Conservation (phyloP, 108 stramenopile species). For the Cyclotella distinguenda region DNA sequence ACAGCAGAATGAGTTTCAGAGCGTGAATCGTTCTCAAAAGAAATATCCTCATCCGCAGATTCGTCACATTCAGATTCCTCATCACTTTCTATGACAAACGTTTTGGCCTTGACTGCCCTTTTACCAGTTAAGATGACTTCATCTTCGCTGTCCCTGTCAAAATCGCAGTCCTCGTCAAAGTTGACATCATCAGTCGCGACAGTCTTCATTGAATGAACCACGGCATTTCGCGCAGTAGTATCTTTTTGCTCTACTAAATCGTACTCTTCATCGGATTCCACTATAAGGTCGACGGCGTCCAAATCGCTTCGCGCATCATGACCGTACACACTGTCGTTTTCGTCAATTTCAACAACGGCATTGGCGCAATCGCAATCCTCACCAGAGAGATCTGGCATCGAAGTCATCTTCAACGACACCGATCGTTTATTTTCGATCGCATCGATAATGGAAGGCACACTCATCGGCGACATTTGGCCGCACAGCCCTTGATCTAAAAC, state of each 20-base stretch:
- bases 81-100: constrained; percentile 18
- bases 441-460: constrained; percentile 27
- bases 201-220: not conserved
- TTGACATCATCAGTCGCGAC: not conserved
- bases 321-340: constrained; percentile 25
- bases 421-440: constrained; percentile 32
- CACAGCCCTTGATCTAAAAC: not conserved
- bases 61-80: constrained; percentile 4
- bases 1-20: not conserved
- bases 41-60: not conserved
- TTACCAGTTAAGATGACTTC: not conserved
- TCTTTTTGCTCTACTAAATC: constrained; percentile 13
- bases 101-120: constrained; percentile 6
- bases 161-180: not conserved
- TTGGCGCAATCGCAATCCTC: constrained; percentile 45
- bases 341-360: constrained; percentile 45
- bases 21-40: not conserved
- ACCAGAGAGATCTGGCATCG: constrained; percentile 19
- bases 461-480: not conserved
- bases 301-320: constrained; percentile 8
- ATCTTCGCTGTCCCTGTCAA: constrained; percentile 16
- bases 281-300: not conserved
- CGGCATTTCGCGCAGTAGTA: not conserved
- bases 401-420: constrained; percentile 18
- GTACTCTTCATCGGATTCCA: too few species aligned